Evolutionary conservation across 129 eudicot genomes (phyloP), one percentile per base, ranked within the genome.

Genomic region (Calendula officinalis): DNA sequence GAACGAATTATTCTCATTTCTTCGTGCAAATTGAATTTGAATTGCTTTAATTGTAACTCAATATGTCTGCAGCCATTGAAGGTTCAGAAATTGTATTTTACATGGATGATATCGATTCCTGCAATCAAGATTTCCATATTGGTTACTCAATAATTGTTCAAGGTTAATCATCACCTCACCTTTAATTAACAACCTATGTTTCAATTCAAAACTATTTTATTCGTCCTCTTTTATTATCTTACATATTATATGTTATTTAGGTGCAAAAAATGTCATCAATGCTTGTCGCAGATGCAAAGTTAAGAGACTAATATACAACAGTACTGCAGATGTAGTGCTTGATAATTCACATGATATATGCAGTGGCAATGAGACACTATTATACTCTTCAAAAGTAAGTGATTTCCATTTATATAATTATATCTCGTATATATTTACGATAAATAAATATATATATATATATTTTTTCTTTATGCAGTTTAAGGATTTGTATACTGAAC

Each of bases 281-380:
- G 97, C 92, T 70, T 90, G 97, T 65, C 72, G 82, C 56, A 82
- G 78, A 54, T 82, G 89, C 70, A 82, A 82, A 77, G 95, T 90
- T 10, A 80, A 86, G 69, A 66, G 80, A 53, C 86, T 90, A 37
- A 68, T 90, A 73, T 90, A 86, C 80, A 82, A 74, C 70, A 86
- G 95, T 65, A 77, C 95, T 33, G 82, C 90, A 22, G 86, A 84
- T 69, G 92, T 90, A 5, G 87, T 90, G 53, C 67, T 67, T 72
- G 86, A 84, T 62, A 62, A 68, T 51, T 62, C 72, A 12, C 95
- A 41, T 78, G 82, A 84, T 72, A 82, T 86, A 77, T 50, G 17
- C 59, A 72, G 58, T 52, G 95, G 84, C 53, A 84, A 83, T 43
- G 97, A 85, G 77, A 76, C 91, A 57, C 43, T 89, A 33, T 78